These are phyloP conservation scores for Sicyos edulis DNA, from an alignment of 306 rosid species.

Conservation along the genomic window DNA sequence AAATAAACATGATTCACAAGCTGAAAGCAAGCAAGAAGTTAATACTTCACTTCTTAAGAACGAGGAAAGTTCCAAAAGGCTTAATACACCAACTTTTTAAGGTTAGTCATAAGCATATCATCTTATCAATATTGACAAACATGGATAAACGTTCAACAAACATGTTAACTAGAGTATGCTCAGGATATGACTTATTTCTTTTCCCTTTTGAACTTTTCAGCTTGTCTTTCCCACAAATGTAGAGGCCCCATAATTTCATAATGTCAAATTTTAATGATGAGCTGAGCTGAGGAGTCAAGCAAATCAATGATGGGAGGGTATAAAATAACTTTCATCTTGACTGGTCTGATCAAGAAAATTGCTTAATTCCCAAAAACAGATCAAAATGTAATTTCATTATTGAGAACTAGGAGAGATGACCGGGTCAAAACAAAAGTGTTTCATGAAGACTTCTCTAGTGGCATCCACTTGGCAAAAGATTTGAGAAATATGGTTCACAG, in stretches of 20 bases:
- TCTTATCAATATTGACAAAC: background rate
- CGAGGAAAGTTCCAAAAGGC: background rate
- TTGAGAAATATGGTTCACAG: background rate
- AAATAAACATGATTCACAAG: conserved; percentile 85
- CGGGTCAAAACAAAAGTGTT: background rate
- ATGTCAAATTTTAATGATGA: background rate
- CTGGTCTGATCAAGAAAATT: background rate
- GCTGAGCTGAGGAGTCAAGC: background rate
- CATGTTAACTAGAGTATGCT: background rate
- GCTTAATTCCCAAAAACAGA: background rate
- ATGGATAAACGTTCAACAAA: background rate
- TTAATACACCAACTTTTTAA: too few relatives aligned
- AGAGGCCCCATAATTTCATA: background rate
- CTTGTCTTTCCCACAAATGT: background rate
- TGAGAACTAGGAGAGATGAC: background rate
- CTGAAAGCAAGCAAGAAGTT: conserved; percentile 36
- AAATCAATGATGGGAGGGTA: background rate
- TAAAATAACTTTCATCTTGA: background rate
- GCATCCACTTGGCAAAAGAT: background rate
- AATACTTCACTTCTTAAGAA: background rate
- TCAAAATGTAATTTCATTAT: background rate
- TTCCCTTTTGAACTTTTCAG: background rate
- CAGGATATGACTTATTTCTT: background rate
- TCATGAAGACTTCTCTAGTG: background rate
- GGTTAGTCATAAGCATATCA: too few relatives aligned